phyloP scores from a whole-genome alignment of 306 rosid genomes.

The Rosa rugosa region DNA sequence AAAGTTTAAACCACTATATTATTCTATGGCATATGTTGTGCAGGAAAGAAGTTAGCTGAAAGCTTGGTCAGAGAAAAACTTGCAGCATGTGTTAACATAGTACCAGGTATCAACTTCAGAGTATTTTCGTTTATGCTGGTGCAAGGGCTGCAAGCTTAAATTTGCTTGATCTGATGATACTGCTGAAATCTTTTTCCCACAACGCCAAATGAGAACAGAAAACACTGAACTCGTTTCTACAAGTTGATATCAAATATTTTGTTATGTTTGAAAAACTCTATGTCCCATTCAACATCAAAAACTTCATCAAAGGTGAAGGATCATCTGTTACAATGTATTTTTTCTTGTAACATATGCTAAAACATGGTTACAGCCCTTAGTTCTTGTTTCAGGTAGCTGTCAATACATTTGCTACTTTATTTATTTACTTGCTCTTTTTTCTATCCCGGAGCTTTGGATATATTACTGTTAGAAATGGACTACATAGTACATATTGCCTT shows the following conservation, averaged over 20 bases:
- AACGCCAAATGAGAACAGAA: neutral
- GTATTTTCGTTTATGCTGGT: neutral
- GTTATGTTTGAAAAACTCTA: neutral
- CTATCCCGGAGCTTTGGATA: neutral
- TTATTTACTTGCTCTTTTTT: neutral
- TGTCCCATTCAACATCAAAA: neutral
- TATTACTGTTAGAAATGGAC: neutral
- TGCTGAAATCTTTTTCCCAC: neutral
- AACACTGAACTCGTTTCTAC: neutral
- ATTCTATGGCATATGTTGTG: conserved; percentile 15
- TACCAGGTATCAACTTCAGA: conserved; percentile 59
- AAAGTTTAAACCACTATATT: neutral
- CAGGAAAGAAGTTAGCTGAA: conserved; percentile 88
- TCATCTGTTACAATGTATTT: neutral
- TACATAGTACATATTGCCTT: neutral
- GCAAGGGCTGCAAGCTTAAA: neutral
- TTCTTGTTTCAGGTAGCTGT: neutral
- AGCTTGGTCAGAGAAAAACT: conserved; percentile 83
- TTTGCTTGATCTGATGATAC: neutral
- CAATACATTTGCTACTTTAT: neutral
- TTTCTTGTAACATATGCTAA: neutral
- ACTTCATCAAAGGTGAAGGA: neutral
- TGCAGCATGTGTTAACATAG: conserved; percentile 92
- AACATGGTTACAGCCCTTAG: neutral
- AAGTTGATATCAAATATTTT: neutral